A percentile compares a stretch with the other conserved stretches of the same genome.
phyloP scores from a whole-genome alignment of 2,329 filamentous ascomycete species.

The Blastomyces emzantsi region DNA sequence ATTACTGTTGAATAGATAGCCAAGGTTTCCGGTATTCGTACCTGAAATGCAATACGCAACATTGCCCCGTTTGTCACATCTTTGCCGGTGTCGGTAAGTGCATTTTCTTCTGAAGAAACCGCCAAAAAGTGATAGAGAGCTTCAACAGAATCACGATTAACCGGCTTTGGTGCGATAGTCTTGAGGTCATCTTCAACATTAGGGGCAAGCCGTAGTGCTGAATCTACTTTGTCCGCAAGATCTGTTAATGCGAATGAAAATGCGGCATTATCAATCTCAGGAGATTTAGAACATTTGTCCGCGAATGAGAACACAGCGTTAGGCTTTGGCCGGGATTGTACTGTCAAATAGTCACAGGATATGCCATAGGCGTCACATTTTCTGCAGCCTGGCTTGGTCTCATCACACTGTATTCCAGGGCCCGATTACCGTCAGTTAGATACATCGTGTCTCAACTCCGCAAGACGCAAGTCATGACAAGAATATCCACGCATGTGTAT shows the following conservation, averaged over 20 bases:
- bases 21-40: conserved; percentile 10
- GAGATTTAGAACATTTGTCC: conserved; percentile 11
- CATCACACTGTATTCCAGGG: conserved; percentile 24
- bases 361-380: conserved; percentile 26
- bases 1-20: neutral
- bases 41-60: conserved; percentile 26
- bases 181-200: conserved; percentile 2
- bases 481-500: neutral
- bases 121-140: conserved; percentile 26
- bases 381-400: conserved; percentile 26
- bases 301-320: conserved; percentile 3
- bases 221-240: conserved; percentile 17
- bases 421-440: conserved; percentile 8
- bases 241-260: conserved; percentile 12
- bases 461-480: neutral
- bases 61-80: conserved; percentile 21
- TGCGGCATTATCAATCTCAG: neutral
- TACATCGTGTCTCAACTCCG: neutral
- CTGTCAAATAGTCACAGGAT: conserved; percentile 24
- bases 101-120: conserved; percentile 15
- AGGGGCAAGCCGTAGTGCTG: conserved; percentile 18
- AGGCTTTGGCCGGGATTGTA: conserved; percentile 7
- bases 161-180: conserved; percentile 7
- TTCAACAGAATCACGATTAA: conserved; percentile 13
- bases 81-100: conserved; percentile 14